These are phyloP conservation scores for Metschnikowia cubensis DNA, from an alignment of 805 yeast genomes.

Conservation along the genomic window DNA sequence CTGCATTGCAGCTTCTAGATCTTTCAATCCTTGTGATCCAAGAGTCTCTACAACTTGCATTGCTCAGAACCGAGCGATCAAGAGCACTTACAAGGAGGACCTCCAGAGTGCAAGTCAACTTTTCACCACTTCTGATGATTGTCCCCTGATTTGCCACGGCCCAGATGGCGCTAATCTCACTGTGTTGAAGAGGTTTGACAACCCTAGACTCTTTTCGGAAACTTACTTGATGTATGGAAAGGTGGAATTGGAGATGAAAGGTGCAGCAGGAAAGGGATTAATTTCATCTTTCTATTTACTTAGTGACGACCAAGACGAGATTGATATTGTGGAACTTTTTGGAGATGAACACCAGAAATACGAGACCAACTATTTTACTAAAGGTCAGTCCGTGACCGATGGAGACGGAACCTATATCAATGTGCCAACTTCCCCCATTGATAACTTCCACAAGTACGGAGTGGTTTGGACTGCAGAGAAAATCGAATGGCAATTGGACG, in stretches of 20 bases:
- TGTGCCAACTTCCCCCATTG: conserved; percentile 22
- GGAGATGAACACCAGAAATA: conserved; percentile 31
- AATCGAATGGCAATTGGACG: conserved; percentile 31
- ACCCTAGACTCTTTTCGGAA: conserved; percentile 29
- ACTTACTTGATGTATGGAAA: conserved; percentile 34
- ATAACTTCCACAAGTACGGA: conserved; percentile 26
- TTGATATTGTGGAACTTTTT: conserved; percentile 37
- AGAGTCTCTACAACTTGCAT: conserved; percentile 21
- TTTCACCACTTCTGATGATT: conserved; percentile 7
- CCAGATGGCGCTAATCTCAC: conserved; percentile 9
- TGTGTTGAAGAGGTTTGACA: conserved; percentile 20
- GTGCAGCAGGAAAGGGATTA: conserved; percentile 32
- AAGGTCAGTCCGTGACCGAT: conserved; percentile 35
- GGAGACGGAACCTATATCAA: conserved; percentile 34
- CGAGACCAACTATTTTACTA: conserved; percentile 38
- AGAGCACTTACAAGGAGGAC: conserved; percentile 7
- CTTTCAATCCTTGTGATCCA: conserved; percentile 26
- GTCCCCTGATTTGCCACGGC: conserved; percentile 10
- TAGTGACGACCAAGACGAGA: conserved; percentile 41
- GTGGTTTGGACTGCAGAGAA: conserved; percentile 35
- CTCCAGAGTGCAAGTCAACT: conserved; percentile 11
- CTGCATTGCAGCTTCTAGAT: neutral
- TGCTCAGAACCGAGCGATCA: conserved; percentile 25
- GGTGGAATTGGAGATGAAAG: conserved; percentile 34
- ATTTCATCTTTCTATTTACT: conserved; percentile 40